phyloP scores from a whole-genome alignment of 805 yeast genomes.

The Lachancea mirantina region DNA sequence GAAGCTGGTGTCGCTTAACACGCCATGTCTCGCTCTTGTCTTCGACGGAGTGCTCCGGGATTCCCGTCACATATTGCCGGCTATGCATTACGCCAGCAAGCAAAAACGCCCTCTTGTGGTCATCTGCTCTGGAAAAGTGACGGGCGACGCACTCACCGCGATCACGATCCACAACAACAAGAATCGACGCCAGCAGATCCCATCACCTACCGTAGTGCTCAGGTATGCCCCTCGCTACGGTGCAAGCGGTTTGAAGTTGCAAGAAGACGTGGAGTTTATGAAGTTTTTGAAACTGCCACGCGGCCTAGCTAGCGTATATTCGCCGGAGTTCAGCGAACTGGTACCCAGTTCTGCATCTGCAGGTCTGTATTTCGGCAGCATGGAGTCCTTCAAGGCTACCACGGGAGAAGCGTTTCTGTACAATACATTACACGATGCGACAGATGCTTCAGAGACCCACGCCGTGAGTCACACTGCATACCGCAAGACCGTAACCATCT shows the following conservation, averaged over 20 bases:
- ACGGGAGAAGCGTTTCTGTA: constrained; percentile 28
- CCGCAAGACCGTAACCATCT: constrained; percentile 24
- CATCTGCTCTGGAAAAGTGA: constrained; percentile 23
- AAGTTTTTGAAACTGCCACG: constrained; percentile 24
- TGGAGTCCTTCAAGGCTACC: constrained; percentile 28
- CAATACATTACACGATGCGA: constrained; percentile 14
- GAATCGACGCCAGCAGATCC: constrained; percentile 19
- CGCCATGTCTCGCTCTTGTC: constrained; percentile 19
- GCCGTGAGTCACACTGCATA: constrained; percentile 12
- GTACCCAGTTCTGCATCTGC: constrained; percentile 29
- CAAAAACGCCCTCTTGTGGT: constrained; percentile 19
- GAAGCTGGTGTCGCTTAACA: constrained; percentile 21
- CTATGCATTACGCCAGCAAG: constrained; percentile 22
- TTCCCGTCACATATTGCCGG: constrained; percentile 23
- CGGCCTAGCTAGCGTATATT: constrained; percentile 22
- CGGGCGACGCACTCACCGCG: constrained; percentile 26
- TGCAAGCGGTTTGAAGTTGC: constrained; percentile 13
- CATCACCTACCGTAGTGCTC: constrained; percentile 16
- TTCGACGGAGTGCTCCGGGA: constrained; percentile 26
- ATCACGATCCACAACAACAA: constrained; percentile 29
- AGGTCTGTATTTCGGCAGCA: constrained; percentile 21
- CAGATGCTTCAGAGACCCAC: too few relatives aligned
- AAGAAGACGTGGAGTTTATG: constrained; percentile 22
- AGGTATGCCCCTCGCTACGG: constrained; percentile 19
- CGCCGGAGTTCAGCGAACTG: constrained; percentile 22